A percentile compares a stretch with the other conserved stretches of the same genome.
These are phyloP conservation scores for Vitis vinifera DNA, from an alignment of 164 flowering plant species.

Conservation along the genomic window DNA sequence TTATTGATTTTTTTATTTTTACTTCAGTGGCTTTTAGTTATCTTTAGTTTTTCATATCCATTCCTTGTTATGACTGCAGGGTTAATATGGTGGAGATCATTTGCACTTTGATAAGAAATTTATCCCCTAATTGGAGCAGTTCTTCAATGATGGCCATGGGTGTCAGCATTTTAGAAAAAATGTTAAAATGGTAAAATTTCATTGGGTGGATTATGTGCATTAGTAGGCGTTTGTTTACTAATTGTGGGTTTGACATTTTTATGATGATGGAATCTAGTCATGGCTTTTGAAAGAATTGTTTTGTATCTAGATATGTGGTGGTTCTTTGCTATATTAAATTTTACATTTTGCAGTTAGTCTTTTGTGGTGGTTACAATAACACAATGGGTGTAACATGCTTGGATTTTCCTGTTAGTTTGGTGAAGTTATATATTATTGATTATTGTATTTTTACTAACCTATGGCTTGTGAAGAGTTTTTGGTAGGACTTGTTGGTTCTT, in stretches of 20 bases:
- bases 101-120: constrained; percentile 55
- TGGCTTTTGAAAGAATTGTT: no score
- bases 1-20: not conserved
- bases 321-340: no score
- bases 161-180: constrained; percentile 57
- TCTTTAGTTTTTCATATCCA: not conserved
- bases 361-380: no score
- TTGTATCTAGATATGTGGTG: no score
- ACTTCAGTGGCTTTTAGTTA: constrained; percentile 7
- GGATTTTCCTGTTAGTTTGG: no score
- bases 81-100: constrained; percentile 67
- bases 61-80: constrained; percentile 30
- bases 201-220: not conserved
- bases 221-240: not conserved
- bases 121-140: constrained; percentile 39
- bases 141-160: constrained; percentile 65
- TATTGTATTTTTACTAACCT: no score
- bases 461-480: no score
- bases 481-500: no score
- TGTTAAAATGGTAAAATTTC: constrained; percentile 66
- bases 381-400: no score
- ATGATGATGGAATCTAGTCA: not conserved
- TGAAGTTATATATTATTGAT: no score
- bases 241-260: not conserved
- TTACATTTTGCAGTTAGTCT: no score